Evolutionary conservation across 1,139 yeast species (phyloP).

Genomic region (Maudiozyma humilis): DNA sequence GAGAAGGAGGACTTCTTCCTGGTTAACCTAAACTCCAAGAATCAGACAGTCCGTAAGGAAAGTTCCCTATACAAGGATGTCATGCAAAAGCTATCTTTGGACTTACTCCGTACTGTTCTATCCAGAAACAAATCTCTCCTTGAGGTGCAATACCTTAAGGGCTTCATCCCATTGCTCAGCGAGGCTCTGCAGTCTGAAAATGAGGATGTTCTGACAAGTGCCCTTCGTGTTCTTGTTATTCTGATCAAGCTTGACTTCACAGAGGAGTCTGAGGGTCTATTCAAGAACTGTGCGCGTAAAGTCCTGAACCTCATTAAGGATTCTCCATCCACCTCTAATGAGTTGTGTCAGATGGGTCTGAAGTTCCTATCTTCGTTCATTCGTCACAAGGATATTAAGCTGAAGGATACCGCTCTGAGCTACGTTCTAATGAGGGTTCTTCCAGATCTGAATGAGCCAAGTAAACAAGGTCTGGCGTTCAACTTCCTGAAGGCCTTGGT

Average conservation of each 20-base stretch:
- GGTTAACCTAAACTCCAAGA: conserved; percentile 56
- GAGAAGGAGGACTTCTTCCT: conserved; percentile 54
- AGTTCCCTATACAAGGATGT: conserved; percentile 46
- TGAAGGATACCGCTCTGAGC: conserved; percentile 68
- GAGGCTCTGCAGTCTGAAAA: conserved; percentile 52
- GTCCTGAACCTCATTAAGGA: conserved; percentile 63
- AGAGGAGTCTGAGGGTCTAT: conserved; percentile 44
- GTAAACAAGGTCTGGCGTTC: conserved; percentile 81
- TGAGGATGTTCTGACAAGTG: conserved; percentile 66
- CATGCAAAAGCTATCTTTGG: conserved; percentile 71
- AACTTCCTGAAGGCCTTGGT: conserved; percentile 71
- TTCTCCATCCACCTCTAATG: conserved; percentile 70
- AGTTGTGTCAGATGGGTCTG: conserved; percentile 74
- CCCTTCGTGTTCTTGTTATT: conserved; percentile 56
- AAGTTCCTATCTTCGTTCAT: conserved; percentile 67
- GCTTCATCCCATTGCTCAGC: conserved; percentile 68
- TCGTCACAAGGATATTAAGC: conserved; percentile 56
- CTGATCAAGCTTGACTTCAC: conserved; percentile 57
- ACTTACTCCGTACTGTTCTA: conserved; percentile 64
- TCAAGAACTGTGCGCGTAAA: conserved; percentile 53
- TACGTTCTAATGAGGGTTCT: conserved; percentile 67
- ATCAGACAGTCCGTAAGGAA: conserved; percentile 45
- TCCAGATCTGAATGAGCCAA: conserved; percentile 89
- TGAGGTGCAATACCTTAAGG: conserved; percentile 53
- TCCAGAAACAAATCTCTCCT: conserved; percentile 51